Base-by-base conservation (phyloP, 2,329 filamentous ascomycete species). In the Passalora sequoiae region DNA sequence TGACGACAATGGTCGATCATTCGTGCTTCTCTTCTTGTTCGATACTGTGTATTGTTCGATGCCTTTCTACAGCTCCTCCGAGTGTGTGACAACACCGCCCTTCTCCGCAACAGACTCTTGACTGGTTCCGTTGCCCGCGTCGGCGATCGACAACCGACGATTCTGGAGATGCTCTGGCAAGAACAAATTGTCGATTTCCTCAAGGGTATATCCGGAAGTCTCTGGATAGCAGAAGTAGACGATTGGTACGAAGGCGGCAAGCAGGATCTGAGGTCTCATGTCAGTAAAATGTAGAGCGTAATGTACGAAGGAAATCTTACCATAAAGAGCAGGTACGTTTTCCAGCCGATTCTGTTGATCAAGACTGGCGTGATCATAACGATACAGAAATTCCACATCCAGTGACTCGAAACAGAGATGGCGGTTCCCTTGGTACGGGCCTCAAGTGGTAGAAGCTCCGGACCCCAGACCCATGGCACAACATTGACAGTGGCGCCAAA, bases 401-500 rank as follows among this genome's bases (percentile, higher is more conserved):
- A 51, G 62, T 76, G 77, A 17, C 67, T 68, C 57, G 69, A 72
- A 3, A 73, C 76, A 0, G 72, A 74, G 6, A 75, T 61, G 1
- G 74, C 72, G 55, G 75, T 76, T 29, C 72, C 73, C 63, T 75
- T 75, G 32, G 72, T 70, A 36, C 74, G 68, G 3, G 72, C 76
- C 60, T 72, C 72, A 56, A 75, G 38, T 17, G 50, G 44, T 33
- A 50, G 75, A 55, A 75, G 38, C 51, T 62, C 58, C 21, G 60
- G 58, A 15, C 57, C 56, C 42, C 60, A 62, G 17, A 61, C 31
- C 58, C 59, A 62, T 4, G 58, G 59, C 38, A 61, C 48, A 3
- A 58, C 57, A 3, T 61, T 43, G 57, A 57, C 60, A 6, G 74
- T 80, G 0, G 80, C 80, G 29, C 80, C 81, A 49, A 84, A 85